These are phyloP conservation scores for Macrolepiota albuminosa DNA, from an alignment of 768 basidiomycete genomes.

Conservation along the genomic window DNA sequence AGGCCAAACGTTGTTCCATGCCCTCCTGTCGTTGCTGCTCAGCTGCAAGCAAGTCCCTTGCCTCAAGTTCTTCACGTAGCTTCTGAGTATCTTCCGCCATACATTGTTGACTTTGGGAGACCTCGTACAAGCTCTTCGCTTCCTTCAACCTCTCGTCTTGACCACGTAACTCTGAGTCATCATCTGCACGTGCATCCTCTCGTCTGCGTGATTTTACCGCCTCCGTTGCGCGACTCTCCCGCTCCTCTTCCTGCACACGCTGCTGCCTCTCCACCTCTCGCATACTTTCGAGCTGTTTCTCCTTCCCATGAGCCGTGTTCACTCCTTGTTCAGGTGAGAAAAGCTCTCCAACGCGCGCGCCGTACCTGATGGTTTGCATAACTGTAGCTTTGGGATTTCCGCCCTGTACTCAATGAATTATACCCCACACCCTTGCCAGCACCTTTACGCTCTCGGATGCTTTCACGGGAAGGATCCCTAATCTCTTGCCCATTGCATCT, in stretches of 20 bases:
- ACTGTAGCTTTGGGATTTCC: background rate
- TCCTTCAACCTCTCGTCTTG: conserved; percentile 6
- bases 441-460: background rate
- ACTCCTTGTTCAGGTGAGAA: background rate
- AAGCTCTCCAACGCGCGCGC: conserved; percentile 7
- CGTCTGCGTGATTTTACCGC: background rate
- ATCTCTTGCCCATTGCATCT: background rate
- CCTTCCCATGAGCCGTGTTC: background rate
- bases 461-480: background rate
- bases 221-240: conserved; percentile 5
- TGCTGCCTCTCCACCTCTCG: conserved; percentile 15
- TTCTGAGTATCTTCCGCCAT: background rate
- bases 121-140: background rate
- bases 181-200: background rate
- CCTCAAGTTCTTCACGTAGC: background rate
- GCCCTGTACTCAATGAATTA: conserved; percentile 2
- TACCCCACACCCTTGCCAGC: background rate
- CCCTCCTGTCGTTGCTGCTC: conserved; percentile 1
- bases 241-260: conserved; percentile 8
- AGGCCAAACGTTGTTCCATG: conserved; percentile 2
- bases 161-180: background rate
- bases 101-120: background rate
- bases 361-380: conserved; percentile 1
- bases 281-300: conserved; percentile 19
- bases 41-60: background rate